Evolutionary conservation across 2,329 filamentous ascomycete species (phyloP).

Genomic region (Keithomyces neogunnii): DNA sequence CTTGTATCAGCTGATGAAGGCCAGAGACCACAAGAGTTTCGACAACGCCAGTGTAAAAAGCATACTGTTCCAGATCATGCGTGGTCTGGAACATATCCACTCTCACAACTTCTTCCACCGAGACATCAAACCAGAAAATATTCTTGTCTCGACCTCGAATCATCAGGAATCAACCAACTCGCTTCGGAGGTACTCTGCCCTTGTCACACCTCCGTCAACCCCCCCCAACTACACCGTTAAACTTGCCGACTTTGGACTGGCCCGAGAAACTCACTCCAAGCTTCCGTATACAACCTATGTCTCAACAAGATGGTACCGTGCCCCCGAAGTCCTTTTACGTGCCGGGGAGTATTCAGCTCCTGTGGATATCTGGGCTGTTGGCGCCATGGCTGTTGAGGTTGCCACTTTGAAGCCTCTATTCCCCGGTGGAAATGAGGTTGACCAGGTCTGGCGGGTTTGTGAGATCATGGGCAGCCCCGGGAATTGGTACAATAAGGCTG

Average conservation of each 20-base stretch:
- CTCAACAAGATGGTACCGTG: constrained; percentile 95
- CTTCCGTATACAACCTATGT: constrained; percentile 97
- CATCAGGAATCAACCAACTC: constrained; percentile 74
- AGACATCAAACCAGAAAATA: constrained; percentile 99
- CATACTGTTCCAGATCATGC: constrained; percentile 94
- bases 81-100: constrained; percentile 94
- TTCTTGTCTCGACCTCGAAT: constrained; percentile 86
- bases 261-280: constrained; percentile 94
- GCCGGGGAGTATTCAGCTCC: constrained; percentile 96
- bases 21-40: constrained; percentile 87
- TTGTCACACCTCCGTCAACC: constrained; percentile 91
- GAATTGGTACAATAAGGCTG: constrained; percentile 94
- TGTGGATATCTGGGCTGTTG: constrained; percentile 97
- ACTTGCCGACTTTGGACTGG: constrained; percentile 95
- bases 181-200: constrained; percentile 84
- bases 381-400: constrained; percentile 97
- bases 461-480: constrained; percentile 99
- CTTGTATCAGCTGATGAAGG: constrained; percentile 97
- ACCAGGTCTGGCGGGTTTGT: constrained; percentile 97
- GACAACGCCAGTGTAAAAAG: constrained; percentile 93
- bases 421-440: constrained; percentile 95
- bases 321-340: constrained; percentile 85
- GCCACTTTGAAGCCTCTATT: constrained; percentile 95
- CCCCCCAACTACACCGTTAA: constrained; percentile 93
- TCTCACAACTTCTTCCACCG: constrained; percentile 96